A percentile compares a stretch with the other conserved stretches of the same genome.
Evolutionary conservation across 2,329 filamentous ascomycete genomes (phyloP).

Genomic region (Xylaria sp.): DNA sequence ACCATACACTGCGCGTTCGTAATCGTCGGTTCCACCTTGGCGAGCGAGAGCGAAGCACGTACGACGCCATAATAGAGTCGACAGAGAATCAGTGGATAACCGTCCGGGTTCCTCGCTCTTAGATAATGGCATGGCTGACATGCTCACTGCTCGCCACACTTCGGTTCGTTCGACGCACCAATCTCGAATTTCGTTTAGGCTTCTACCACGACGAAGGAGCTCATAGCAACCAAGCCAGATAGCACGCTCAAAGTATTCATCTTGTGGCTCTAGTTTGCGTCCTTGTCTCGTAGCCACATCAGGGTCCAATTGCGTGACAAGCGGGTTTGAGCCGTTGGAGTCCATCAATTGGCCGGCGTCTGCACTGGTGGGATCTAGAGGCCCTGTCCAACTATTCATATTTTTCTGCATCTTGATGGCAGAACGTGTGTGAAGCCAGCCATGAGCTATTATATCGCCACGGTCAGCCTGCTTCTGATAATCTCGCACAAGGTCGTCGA

Average conservation of each 20-base stretch:
- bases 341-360: constrained; percentile 67
- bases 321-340: constrained; percentile 67
- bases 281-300: constrained; percentile 86
- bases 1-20: constrained; percentile 91
- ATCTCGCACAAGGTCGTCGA: constrained; percentile 80
- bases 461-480: constrained; percentile 80
- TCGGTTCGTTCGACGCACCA: constrained; percentile 90
- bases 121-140: constrained; percentile 77
- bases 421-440: constrained; percentile 91
- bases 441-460: constrained; percentile 84
- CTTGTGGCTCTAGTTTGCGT: constrained; percentile 80
- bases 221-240: constrained; percentile 97
- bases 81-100: constrained; percentile 57
- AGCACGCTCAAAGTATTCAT: constrained; percentile 88
- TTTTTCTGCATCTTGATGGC: constrained; percentile 92
- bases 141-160: constrained; percentile 85
- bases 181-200: constrained; percentile 77
- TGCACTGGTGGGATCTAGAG: constrained; percentile 71
- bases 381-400: constrained; percentile 73
- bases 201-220: constrained; percentile 86
- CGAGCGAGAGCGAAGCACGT: constrained; percentile 80
- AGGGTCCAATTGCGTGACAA: constrained; percentile 91
- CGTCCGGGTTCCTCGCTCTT: constrained; percentile 57
- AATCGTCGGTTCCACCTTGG: constrained; percentile 75
- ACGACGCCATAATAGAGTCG: constrained; percentile 76